These are phyloP conservation scores for Hemileia vastatrix DNA, from an alignment of 1,284 basidiomycete genomes.

Conservation along the genomic window DNA sequence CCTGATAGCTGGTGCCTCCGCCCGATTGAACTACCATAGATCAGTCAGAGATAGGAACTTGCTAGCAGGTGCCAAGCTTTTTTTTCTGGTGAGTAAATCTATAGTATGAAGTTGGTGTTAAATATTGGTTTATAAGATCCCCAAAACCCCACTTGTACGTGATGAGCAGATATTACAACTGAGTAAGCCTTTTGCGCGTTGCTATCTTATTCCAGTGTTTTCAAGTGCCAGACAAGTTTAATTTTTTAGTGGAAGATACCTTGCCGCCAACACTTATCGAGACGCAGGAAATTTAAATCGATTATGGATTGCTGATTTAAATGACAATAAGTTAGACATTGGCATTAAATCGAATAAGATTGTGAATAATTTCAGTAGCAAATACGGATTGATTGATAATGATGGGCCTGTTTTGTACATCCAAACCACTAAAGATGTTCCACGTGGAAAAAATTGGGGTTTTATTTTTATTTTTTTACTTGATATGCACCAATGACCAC, in stretches of 20 bases:
- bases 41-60: no score
- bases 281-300: constrained; percentile 60
- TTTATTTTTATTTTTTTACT: no score
- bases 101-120: no score
- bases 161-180: constrained; percentile 51
- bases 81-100: no score
- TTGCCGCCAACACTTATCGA: constrained; percentile 52
- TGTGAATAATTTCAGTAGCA: constrained; percentile 56
- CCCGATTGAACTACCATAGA: no score
- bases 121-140: neutral
- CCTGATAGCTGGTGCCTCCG: no score
- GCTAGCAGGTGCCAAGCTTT: no score
- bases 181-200: constrained; percentile 50
- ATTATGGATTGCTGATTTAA: constrained; percentile 61
- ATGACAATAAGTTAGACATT: constrained; percentile 53
- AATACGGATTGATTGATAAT: constrained; percentile 45
- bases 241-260: constrained; percentile 47
- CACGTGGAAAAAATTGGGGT: neutral
- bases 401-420: constrained; percentile 25
- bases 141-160: constrained; percentile 60
- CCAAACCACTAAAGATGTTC: constrained; percentile 1
- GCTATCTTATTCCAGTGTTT: neutral
- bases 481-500: constrained; percentile 33
- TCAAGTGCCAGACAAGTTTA: neutral
- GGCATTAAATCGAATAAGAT: constrained; percentile 62